These are phyloP conservation scores for Fraxinus nigra DNA, from an alignment of 305 asterid species.

Conservation along the genomic window DNA sequence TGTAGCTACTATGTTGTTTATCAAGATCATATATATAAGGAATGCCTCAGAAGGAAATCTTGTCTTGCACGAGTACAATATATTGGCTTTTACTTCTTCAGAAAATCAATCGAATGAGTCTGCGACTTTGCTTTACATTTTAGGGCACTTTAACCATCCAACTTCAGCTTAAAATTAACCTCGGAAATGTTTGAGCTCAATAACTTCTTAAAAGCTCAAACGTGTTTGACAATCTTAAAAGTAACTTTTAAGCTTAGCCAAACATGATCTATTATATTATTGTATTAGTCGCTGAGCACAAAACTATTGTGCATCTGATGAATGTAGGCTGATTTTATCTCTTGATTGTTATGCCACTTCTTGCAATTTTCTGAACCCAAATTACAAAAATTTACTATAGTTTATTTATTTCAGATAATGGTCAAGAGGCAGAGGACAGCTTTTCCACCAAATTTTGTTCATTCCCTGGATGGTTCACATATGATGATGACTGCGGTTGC, in stretches of 20 bases:
- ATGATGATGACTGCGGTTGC: slow-evolving; percentile 99
- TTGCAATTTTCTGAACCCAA: slow-evolving; percentile 16
- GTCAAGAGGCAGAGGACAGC: slow-evolving; percentile 90
- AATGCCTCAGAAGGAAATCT: slow-evolving; percentile 1
- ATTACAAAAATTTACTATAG: slow-evolving; percentile 7
- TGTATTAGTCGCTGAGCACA: background rate
- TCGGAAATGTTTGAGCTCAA: background rate
- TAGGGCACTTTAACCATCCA: slow-evolving; percentile 6
- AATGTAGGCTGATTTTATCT: background rate
- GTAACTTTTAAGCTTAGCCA: background rate
- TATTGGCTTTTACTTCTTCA: background rate
- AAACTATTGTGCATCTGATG: background rate
- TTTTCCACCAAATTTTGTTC: slow-evolving; percentile 95
- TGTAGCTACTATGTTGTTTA: background rate
- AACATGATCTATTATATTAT: background rate
- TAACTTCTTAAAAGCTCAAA: slow-evolving; percentile 3
- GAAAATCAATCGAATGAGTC: background rate
- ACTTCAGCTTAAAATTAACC: slow-evolving; percentile 5
- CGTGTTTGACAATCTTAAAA: background rate
- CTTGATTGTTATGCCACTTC: slow-evolving; percentile 12
- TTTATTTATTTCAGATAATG: slow-evolving; percentile 52
- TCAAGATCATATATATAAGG: background rate
- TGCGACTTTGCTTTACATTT: slow-evolving; percentile 1
- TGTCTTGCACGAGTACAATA: background rate
- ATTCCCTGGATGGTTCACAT: slow-evolving; percentile 96